Base-by-base conservation (phyloP, 2,329 filamentous ascomycete species). In the Albophoma yamanashiensis region DNA sequence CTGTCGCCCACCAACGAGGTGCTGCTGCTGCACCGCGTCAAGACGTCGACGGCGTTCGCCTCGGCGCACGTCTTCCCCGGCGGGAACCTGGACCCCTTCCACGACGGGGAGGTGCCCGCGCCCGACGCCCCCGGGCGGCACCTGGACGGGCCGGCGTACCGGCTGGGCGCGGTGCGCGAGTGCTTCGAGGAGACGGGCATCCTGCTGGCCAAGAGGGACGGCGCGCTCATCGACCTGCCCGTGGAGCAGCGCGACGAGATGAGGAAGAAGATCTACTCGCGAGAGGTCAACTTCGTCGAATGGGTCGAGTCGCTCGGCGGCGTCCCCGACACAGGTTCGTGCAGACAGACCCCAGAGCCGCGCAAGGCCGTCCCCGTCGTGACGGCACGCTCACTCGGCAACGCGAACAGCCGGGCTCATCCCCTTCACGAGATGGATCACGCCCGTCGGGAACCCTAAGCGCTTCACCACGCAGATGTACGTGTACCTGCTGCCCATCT, bases 391-490 rank as follows among this genome's bases (percentile, higher is more conserved):
- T 55, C 31, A 58, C 56, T 47, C 43, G 14, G 27, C 42, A 20
- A 43, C 39, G 3, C 47, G 57, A 34, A 27, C 17, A 84, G 87
- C 87, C 1, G 78, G 80, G 43, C 76, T 97, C 3, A 77, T 90
- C 9, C 91, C 92, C 0, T 97, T 96, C 69, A 96, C 92, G 0
- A 84, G 91, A 59, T 97, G 94, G 94, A 81, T 97, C 60, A 97
- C 94, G 2, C 93, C 93, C 0, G 74, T 78, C 0, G 85, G 83
- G 62, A 77, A 88, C 1, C 82, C 86, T 0, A 91, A 87, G 67
- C 83, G 94, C 55, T 99, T 95, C 75, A 91, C 89, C 0, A 97
- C 93, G 0, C 92, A 97, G 71, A 97, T 97, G 93, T 99, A 97
- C 74, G 73, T 97, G 14, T 96, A 96, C 74, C 87, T 95, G 73